Conservation (phyloP, 305 asterid genomes). For the Fraxinus dipetala region DNA sequence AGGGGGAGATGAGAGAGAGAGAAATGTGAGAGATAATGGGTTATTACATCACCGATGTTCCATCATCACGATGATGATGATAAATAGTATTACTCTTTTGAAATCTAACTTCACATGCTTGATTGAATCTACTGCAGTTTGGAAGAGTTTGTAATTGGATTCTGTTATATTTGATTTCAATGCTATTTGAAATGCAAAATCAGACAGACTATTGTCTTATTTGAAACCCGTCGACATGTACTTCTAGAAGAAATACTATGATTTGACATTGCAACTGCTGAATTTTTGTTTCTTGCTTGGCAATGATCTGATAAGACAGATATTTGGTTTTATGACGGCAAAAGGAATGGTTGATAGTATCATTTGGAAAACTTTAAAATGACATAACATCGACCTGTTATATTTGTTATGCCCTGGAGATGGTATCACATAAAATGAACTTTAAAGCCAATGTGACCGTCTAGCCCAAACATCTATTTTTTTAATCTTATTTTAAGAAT, state of each 20-base stretch:
- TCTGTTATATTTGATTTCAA: constrained; percentile 2
- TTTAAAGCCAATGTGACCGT: not conserved
- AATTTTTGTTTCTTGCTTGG: not conserved
- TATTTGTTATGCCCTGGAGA: not conserved
- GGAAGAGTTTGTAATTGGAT: constrained; percentile 2
- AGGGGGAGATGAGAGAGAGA: not conserved
- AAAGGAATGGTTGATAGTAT: not conserved
- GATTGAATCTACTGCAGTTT: not conserved
- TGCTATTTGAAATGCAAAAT: not conserved
- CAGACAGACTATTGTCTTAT: not conserved
- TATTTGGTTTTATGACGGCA: not conserved
- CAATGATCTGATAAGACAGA: not conserved
- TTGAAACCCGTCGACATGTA: not conserved
- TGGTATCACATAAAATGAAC: not conserved
- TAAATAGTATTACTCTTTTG: not conserved
- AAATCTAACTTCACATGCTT: not conserved
- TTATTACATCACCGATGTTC: not conserved
- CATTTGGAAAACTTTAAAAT: not conserved
- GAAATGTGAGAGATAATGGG: not conserved
- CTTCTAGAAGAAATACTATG: not conserved
- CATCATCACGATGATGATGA: not conserved
- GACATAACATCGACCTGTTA: not conserved
- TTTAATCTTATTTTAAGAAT: not conserved
- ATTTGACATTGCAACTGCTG: not conserved
- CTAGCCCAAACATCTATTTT: not conserved